phyloP scores from a whole-genome alignment of 495 filamentous ascomycete genomes.

The Aspergillus affinis region DNA sequence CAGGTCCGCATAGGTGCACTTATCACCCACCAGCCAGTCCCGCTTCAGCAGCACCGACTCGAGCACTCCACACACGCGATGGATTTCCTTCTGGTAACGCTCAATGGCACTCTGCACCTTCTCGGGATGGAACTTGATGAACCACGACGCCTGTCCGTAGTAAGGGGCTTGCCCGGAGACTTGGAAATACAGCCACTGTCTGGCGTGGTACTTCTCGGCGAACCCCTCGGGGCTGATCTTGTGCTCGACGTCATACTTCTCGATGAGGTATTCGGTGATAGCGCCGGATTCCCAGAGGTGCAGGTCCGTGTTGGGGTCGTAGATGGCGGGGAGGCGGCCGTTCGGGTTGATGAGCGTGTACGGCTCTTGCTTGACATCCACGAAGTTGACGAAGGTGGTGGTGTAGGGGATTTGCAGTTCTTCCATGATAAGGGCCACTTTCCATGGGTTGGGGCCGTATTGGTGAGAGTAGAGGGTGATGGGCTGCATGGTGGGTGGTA shows the following conservation, averaged over 20 bases:
- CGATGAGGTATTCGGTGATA: slow-evolving; percentile 32
- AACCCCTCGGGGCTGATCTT: not conserved
- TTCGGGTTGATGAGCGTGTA: slow-evolving; percentile 62
- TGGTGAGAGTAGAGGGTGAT: slow-evolving; percentile 4
- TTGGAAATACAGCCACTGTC: slow-evolving; percentile 52
- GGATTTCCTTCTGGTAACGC: slow-evolving; percentile 53
- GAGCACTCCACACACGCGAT: slow-evolving; percentile 49
- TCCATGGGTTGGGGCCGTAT: slow-evolving; percentile 24
- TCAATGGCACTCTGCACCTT: slow-evolving; percentile 50
- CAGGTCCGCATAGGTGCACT: slow-evolving; percentile 6
- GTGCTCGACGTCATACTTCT: slow-evolving; percentile 4
- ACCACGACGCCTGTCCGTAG: slow-evolving; percentile 52
- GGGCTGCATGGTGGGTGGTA: not conserved
- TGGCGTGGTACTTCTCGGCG: slow-evolving; percentile 45
- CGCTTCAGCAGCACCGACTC: slow-evolving; percentile 1
- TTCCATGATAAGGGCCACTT: slow-evolving; percentile 56
- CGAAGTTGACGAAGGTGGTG: slow-evolving; percentile 33
- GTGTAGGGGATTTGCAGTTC: slow-evolving; percentile 56
- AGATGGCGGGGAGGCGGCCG: slow-evolving; percentile 54
- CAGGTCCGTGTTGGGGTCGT: slow-evolving; percentile 61
- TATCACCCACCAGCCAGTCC: slow-evolving; percentile 4
- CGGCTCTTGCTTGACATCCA: slow-evolving; percentile 48
- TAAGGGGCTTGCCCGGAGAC: slow-evolving; percentile 61
- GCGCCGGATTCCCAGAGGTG: slow-evolving; percentile 65
- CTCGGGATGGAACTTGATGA: slow-evolving; percentile 48